Conservation (phyloP, 176 grass and related monocot species). For the Carex pumila region DNA sequence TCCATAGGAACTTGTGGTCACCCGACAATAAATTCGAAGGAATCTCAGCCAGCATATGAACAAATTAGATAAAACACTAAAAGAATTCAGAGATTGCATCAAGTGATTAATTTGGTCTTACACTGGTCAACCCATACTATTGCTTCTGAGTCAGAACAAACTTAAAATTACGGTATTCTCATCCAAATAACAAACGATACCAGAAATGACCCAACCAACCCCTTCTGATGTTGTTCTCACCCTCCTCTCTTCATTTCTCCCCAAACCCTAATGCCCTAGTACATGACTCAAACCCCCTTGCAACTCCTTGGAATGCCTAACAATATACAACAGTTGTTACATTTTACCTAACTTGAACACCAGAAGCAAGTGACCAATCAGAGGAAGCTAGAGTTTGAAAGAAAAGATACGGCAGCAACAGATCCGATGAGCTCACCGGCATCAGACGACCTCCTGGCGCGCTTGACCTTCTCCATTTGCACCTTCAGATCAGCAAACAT, state of each 20-base stretch:
- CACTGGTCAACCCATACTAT: background rate
- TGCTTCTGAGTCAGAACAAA: background rate
- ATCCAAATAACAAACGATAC: background rate
- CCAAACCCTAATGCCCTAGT: background rate
- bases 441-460: slow-evolving; percentile 37
- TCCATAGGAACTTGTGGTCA: background rate
- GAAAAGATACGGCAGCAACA: slow-evolving; percentile 45
- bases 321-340: background rate
- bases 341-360: slow-evolving; percentile 33
- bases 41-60: background rate
- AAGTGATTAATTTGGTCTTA: background rate
- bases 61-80: background rate
- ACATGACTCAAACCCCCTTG: background rate
- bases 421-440: slow-evolving; percentile 47
- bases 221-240: background rate
- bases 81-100: background rate
- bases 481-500: slow-evolving; percentile 77
- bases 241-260: background rate
- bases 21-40: background rate
- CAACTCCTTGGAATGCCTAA: background rate
- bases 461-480: slow-evolving; percentile 66
- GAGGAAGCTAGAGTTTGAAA: slow-evolving; percentile 44
- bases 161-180: background rate
- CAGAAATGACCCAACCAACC: background rate
- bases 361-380: slow-evolving; percentile 6